These are phyloP conservation scores for Candida peoriensis DNA, from an alignment of 805 yeast species.

Conservation along the genomic window DNA sequence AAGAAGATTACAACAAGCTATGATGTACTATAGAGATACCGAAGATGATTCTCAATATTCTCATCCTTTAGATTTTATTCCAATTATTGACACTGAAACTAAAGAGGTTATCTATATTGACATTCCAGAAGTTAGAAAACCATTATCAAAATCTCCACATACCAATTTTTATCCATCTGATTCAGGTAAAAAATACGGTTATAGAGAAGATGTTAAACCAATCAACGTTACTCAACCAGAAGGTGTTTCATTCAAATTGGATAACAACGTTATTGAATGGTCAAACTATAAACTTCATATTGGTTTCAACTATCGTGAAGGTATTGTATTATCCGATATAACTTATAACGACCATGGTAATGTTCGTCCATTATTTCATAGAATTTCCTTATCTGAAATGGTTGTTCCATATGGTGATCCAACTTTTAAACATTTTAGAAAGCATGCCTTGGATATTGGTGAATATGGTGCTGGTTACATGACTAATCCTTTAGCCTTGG, in stretches of 20 bases:
- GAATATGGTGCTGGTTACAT: constrained; percentile 86
- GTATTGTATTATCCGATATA: constrained; percentile 72
- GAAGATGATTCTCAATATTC: constrained; percentile 72
- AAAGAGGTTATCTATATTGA: constrained; percentile 68
- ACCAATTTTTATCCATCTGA: constrained; percentile 67
- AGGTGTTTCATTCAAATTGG: constrained; percentile 73
- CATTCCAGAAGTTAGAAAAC: constrained; percentile 70
- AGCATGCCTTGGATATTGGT: constrained; percentile 83
- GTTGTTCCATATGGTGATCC: constrained; percentile 83
- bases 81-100: constrained; percentile 71
- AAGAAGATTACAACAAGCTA: constrained; percentile 73
- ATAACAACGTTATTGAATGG: constrained; percentile 69
- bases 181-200: constrained; percentile 56
- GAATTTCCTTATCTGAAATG: constrained; percentile 77
- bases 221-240: constrained; percentile 73
- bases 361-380: constrained; percentile 69
- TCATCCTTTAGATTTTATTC: constrained; percentile 74
- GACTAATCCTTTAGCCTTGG: constrained; percentile 73
- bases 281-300: constrained; percentile 72
- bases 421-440: constrained; percentile 75
- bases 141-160: constrained; percentile 62
- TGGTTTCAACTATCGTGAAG: constrained; percentile 84
- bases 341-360: constrained; percentile 72
- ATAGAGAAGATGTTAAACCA: constrained; percentile 61
- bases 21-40: constrained; percentile 69